These are phyloP conservation scores for Lipomyces spencermartinsiae DNA, from an alignment of 805 yeast genomes.

Conservation along the genomic window DNA sequence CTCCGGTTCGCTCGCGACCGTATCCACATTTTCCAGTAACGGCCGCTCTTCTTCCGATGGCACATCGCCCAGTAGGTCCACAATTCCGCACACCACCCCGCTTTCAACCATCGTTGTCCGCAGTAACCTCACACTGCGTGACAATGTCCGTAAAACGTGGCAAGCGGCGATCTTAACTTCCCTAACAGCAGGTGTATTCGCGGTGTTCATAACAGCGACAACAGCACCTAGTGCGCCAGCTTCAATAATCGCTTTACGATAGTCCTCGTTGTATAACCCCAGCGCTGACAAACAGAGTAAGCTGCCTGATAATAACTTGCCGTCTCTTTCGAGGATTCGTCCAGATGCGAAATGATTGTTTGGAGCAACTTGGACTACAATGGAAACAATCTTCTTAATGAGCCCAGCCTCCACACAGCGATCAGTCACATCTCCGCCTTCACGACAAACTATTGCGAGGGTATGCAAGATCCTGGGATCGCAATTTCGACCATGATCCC, in stretches of 20 bases:
- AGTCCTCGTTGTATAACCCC: slow-evolving; percentile 44
- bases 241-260: slow-evolving; percentile 43
- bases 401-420: slow-evolving; percentile 47
- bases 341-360: slow-evolving; percentile 22
- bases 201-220: slow-evolving; percentile 40
- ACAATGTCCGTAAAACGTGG: slow-evolving; percentile 67
- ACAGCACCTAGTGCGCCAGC: slow-evolving; percentile 42
- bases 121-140: slow-evolving; percentile 65
- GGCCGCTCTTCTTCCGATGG: slow-evolving; percentile 1
- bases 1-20: background rate
- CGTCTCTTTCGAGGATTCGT: slow-evolving; percentile 15
- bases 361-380: slow-evolving; percentile 36
- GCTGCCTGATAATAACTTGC: slow-evolving; percentile 43
- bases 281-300: slow-evolving; percentile 45
- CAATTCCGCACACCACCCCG: slow-evolving; percentile 48
- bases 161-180: slow-evolving; percentile 52
- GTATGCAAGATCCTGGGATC: slow-evolving; percentile 36
- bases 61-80: slow-evolving; percentile 43
- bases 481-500: slow-evolving; percentile 37
- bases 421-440: slow-evolving; percentile 43
- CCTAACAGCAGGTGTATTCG: slow-evolving; percentile 34
- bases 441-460: slow-evolving; percentile 45
- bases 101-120: slow-evolving; percentile 63
- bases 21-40: background rate
- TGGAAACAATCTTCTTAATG: slow-evolving; percentile 40